Evolutionary conservation across 129 eudicot genomes (phyloP), one percentile per base, ranked within the genome.

Genomic region (Mikania micrantha): DNA sequence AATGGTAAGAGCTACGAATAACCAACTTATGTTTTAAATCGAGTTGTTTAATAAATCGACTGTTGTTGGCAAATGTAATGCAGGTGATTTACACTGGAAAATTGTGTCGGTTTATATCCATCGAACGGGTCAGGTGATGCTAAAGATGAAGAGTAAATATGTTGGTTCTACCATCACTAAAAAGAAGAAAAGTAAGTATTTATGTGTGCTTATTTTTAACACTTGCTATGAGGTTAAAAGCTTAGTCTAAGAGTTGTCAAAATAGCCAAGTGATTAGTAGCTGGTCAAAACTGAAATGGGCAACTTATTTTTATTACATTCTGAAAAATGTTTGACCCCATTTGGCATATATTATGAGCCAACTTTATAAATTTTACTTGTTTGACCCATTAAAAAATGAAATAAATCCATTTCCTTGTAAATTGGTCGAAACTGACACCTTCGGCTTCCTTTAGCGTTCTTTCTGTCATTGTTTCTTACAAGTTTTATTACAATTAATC

Each of bases 21-120:
- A 42, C 39, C 15, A 42, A 56, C 48, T 56, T 61, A 16, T 6
- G 11, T 21, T 49, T 2, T 50, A 9, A 36, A 28, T 24, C 1
- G 2, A 25, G 35, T 39, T 25, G 16, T 8, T 62, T 49, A 16
- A 49, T 7, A 0, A 64, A 28, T 2, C 4, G 9, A 1, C 8
- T 12, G 2, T 9, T 69, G 10, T 27, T 73, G 8, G 29, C 16
- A 57, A 47, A 60, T 27, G 61, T 4, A 64, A 73, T 25, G 66
- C 82, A 94, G 99, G 99, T 22, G 99, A 94, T 70, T 94, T 94
- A 35, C 97, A 89, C 78, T 94, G 97, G 97, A 94, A 94, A 61
- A 69, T 89, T 17, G 99, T 94, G 48, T 89, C 99, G 1, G 93
- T 87, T 64, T 94, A 94, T 50, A 87, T 94, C 68, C 91, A 90